Evolutionary conservation across 148 eudicot species (phyloP).

Genomic region (Diospyros kaki): DNA sequence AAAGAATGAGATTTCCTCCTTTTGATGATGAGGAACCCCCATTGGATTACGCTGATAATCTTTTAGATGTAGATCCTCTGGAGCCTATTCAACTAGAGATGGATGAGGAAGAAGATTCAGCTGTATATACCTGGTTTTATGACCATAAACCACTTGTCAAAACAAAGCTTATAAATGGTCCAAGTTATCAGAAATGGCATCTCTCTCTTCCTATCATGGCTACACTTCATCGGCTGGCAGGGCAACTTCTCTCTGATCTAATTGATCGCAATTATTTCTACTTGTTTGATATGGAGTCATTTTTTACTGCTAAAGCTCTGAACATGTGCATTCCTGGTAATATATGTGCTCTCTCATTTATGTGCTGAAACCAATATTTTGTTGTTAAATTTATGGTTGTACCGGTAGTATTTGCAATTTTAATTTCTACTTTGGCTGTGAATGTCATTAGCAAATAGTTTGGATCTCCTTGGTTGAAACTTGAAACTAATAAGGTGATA

Average conservation of each 20-base stretch:
- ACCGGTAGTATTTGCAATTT: background rate
- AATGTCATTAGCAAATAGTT: background rate
- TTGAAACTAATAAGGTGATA: too few relatives aligned
- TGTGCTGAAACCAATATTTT: background rate
- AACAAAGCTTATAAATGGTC: slow-evolving; percentile 97
- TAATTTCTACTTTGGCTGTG: background rate
- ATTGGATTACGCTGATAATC: slow-evolving; percentile 96
- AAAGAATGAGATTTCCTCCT: slow-evolving; percentile 98
- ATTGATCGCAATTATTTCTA: slow-evolving; percentile 93
- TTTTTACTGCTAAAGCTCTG: slow-evolving; percentile 95
- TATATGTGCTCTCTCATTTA: slow-evolving; percentile 4
- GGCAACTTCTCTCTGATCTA: slow-evolving; percentile 90
- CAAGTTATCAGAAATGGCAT: slow-evolving; percentile 95
- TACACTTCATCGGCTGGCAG: slow-evolving; percentile 93
- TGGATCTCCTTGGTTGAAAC: background rate
- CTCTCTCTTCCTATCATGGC: slow-evolving; percentile 98
- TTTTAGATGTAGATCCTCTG: slow-evolving; percentile 93
- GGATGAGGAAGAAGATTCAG: slow-evolving; percentile 97
- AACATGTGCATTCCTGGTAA: slow-evolving; percentile 99
- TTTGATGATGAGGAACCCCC: slow-evolving; percentile 99
- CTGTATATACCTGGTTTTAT: slow-evolving; percentile 91
- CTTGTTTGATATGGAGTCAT: slow-evolving; percentile 98
- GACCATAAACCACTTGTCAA: slow-evolving; percentile 95
- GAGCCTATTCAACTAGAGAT: slow-evolving; percentile 94
- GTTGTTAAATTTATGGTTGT: background rate